Evolutionary conservation across 257 asterid species (phyloP).

Genomic region (Solanum pinnatisectum): DNA sequence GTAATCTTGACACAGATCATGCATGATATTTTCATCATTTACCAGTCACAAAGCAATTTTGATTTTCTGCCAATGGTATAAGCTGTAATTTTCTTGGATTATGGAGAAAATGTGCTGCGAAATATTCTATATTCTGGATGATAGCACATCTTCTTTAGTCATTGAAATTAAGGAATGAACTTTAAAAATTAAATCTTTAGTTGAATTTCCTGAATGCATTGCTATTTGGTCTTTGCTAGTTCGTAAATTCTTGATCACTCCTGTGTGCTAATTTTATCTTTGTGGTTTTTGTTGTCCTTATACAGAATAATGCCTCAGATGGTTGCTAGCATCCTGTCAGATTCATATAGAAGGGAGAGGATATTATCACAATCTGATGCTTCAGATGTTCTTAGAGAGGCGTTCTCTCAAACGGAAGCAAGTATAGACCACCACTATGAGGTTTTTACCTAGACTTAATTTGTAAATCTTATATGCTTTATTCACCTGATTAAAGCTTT

Average conservation of each 20-base stretch:
- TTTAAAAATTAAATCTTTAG: background rate
- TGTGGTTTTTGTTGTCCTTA: conserved; percentile 1
- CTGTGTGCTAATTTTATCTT: background rate
- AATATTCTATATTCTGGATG: background rate
- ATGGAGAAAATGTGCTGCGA: background rate
- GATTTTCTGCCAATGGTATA: background rate
- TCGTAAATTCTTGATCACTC: background rate
- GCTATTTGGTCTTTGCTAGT: background rate
- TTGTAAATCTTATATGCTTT: background rate
- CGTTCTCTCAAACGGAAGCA: conserved; percentile 83
- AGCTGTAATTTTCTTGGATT: background rate
- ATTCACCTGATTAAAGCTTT: background rate
- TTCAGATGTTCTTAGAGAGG: conserved; percentile 91
- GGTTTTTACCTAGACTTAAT: conserved; percentile 37
- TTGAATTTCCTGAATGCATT: background rate
- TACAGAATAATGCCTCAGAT: conserved; percentile 87
- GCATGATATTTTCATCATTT: background rate
- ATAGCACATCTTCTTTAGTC: background rate
- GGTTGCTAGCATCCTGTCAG: conserved; percentile 70
- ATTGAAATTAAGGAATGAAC: background rate
- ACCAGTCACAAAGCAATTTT: background rate
- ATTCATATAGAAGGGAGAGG: conserved; percentile 59
- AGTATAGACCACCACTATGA: conserved; percentile 73
- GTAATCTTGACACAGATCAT: background rate
- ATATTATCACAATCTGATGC: conserved; percentile 62